These are phyloP conservation scores for Limonomyces culmigenus DNA, from an alignment of 1,284 basidiomycete species.

Conservation along the genomic window DNA sequence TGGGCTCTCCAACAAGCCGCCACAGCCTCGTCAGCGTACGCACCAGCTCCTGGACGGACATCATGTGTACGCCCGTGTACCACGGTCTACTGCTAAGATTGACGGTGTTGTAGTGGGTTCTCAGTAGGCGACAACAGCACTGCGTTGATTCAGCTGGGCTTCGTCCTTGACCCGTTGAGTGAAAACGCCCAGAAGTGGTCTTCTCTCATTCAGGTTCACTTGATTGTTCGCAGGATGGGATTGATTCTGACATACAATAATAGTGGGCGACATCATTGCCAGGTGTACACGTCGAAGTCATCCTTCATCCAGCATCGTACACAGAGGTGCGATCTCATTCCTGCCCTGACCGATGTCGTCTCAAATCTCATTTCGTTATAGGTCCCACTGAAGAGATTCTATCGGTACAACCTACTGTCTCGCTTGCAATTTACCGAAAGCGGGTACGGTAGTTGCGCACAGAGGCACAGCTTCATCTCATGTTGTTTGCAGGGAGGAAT, in stretches of 20 bases:
- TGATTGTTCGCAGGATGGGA: neutral
- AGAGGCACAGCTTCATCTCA: neutral
- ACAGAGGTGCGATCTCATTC: slow-evolving; percentile 35
- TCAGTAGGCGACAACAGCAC: slow-evolving; percentile 47
- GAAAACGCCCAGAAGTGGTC: slow-evolving; percentile 78
- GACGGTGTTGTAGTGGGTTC: slow-evolving; percentile 36
- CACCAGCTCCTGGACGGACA: slow-evolving; percentile 48
- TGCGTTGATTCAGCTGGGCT: slow-evolving; percentile 58
- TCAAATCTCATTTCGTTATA: slow-evolving; percentile 12
- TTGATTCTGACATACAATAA: neutral
- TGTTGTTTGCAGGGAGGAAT: slow-evolving; percentile 19
- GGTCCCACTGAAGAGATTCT: slow-evolving; percentile 91
- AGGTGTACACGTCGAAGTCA: slow-evolving; percentile 52
- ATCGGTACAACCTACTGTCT: slow-evolving; percentile 59
- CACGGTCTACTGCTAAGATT: too few relatives aligned
- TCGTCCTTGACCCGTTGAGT: slow-evolving; percentile 75
- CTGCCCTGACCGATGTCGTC: neutral
- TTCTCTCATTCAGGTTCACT: slow-evolving; percentile 49
- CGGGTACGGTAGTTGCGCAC: slow-evolving; percentile 32
- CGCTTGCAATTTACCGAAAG: slow-evolving; percentile 48
- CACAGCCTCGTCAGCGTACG: slow-evolving; percentile 33
- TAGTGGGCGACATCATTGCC: slow-evolving; percentile 46
- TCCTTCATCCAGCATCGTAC: slow-evolving; percentile 54
- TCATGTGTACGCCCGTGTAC: too few relatives aligned
- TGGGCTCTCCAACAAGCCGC: slow-evolving; percentile 52